These are phyloP conservation scores for Amanita thiersii DNA, from an alignment of 768 basidiomycete genomes.

Conservation along the genomic window DNA sequence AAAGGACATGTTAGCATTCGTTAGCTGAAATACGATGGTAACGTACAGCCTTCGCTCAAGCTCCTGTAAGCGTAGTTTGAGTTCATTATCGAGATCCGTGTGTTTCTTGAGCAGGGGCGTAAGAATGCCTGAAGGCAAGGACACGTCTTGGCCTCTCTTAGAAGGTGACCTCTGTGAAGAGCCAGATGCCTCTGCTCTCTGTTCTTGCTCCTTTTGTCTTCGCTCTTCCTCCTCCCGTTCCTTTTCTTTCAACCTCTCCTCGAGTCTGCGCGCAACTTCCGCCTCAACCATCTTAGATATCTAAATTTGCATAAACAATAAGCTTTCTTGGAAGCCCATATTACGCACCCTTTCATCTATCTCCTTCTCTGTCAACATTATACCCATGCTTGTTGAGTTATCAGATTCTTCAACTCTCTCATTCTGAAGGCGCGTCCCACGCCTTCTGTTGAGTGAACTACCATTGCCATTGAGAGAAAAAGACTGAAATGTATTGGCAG, in stretches of 20 bases:
- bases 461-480: conserved; percentile 24
- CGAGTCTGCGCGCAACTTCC: conserved; percentile 63
- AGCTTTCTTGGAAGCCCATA: background rate
- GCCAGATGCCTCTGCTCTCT: conserved; percentile 15
- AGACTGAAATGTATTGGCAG: conserved; percentile 25
- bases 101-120: conserved; percentile 58
- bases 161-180: conserved; percentile 24
- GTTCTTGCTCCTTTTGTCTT: conserved; percentile 23
- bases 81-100: conserved; percentile 61
- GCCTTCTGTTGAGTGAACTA: conserved; percentile 5
- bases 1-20: conserved; percentile 5
- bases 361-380: conserved; percentile 56
- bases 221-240: conserved; percentile 30
- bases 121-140: conserved; percentile 41
- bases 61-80: conserved; percentile 55
- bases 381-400: conserved; percentile 24
- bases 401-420: conserved; percentile 18
- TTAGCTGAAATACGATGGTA: conserved; percentile 5
- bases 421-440: background rate
- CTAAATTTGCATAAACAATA: conserved; percentile 22
- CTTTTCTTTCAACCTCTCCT: conserved; percentile 32
- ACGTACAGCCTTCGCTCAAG: conserved; percentile 70
- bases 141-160: conserved; percentile 21
- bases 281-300: conserved; percentile 69
- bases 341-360: conserved; percentile 63